phyloP scores from a whole-genome alignment of 139 green algal genomes.

The Yamagishiella unicocca region DNA sequence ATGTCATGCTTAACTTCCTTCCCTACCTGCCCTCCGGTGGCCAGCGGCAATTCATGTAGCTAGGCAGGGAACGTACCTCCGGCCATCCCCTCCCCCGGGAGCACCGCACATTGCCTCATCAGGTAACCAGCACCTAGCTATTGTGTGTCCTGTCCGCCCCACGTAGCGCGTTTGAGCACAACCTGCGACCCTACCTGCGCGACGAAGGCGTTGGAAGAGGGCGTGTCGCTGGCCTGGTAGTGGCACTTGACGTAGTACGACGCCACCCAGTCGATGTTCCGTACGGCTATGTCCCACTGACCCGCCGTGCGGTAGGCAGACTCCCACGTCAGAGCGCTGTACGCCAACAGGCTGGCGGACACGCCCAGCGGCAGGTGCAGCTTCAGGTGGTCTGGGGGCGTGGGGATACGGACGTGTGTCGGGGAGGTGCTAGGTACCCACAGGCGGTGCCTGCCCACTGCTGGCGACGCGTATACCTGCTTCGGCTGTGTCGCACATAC shows the following conservation, averaged over 20 bases:
- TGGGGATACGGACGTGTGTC: not conserved
- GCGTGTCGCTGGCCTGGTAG: conserved; percentile 12
- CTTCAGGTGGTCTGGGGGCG: conserved; percentile 36
- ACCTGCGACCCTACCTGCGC: not conserved
- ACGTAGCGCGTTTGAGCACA: not conserved
- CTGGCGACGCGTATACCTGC: not conserved
- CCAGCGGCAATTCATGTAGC: too few species aligned
- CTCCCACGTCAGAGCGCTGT: conserved; percentile 27
- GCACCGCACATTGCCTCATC: too few species aligned
- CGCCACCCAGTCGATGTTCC: conserved; percentile 33
- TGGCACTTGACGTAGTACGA: conserved; percentile 38
- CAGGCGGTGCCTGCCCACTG: too few species aligned
- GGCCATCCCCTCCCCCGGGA: too few species aligned
- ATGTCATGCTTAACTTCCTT: too few species aligned
- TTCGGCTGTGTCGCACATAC: too few species aligned
- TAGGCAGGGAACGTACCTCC: too few species aligned
- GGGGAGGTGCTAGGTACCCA: too few species aligned
- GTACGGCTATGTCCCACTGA: conserved; percentile 27
- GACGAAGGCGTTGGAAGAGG: conserved; percentile 28
- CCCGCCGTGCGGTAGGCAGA: conserved; percentile 15
- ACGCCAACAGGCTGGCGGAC: conserved; percentile 20
- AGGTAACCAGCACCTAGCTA: too few species aligned
- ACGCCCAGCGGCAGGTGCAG: conserved; percentile 42
- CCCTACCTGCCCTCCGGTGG: too few species aligned
- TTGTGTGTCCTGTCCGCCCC: not conserved